A percentile compares a stretch with the other conserved stretches of the same genome.
Evolutionary conservation across 805 yeast genomes (phyloP).

Genomic region (Starmerella potacharoeniae): DNA sequence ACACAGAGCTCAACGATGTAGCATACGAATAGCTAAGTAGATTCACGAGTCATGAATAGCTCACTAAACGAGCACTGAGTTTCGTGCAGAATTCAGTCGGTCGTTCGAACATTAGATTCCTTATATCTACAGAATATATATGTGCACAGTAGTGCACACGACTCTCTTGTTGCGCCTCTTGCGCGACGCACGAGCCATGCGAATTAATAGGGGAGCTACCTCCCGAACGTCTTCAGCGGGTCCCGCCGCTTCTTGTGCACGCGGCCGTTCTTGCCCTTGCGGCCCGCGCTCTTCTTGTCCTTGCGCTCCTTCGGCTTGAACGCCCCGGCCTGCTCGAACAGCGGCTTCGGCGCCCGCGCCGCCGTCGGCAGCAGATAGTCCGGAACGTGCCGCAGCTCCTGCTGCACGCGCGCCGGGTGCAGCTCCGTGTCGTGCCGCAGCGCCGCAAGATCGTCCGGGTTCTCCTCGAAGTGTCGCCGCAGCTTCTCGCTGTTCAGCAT

Average conservation of each 20-base stretch:
- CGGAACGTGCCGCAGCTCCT: slow-evolving; percentile 84
- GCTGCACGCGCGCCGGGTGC: slow-evolving; percentile 70
- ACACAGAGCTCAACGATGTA: too few species aligned
- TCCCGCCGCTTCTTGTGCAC: slow-evolving; percentile 16
- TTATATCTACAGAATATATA: neutral
- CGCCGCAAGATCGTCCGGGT: slow-evolving; percentile 82
- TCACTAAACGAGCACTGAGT: too few species aligned
- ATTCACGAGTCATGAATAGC: too few species aligned
- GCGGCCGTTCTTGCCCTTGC: neutral
- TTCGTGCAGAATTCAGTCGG: too few species aligned
- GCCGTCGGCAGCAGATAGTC: slow-evolving; percentile 73
- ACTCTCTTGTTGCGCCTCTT: too few species aligned
- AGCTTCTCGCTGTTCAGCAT: slow-evolving; percentile 78
- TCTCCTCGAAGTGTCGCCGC: slow-evolving; percentile 91
- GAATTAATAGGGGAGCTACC: neutral
- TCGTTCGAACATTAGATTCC: too few species aligned
- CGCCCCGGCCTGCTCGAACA: slow-evolving; percentile 14
- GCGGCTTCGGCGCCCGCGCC: slow-evolving; percentile 20
- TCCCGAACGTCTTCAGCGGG: slow-evolving; percentile 19
- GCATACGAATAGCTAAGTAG: too few species aligned
- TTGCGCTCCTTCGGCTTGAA: slow-evolving; percentile 6
- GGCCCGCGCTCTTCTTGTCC: slow-evolving; percentile 1
- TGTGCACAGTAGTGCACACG: too few species aligned
- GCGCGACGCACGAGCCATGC: too few species aligned
- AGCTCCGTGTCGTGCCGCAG: slow-evolving; percentile 86